Conservation (phyloP, 2,329 filamentous ascomycete genomes). For the Talaromyces sp. region DNA sequence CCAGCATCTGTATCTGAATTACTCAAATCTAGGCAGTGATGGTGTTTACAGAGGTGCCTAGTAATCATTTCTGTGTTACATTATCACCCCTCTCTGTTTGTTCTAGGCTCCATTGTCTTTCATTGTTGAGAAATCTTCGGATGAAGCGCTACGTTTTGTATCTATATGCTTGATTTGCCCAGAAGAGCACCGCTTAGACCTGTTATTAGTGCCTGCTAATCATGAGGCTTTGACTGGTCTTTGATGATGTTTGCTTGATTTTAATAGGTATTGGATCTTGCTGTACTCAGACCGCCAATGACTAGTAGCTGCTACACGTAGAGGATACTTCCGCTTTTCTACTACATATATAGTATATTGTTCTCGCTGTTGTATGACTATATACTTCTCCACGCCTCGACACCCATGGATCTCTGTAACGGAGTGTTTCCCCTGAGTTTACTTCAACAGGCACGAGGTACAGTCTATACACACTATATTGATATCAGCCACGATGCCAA, state of each 20-base stretch:
- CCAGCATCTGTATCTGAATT: not conserved
- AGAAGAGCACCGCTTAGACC: not conserved
- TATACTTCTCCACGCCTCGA: not conserved
- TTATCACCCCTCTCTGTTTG: not conserved
- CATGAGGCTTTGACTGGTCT: not conserved
- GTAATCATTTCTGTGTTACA: not conserved
- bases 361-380: not conserved
- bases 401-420: not conserved
- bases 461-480: not conserved
- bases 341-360: too few relatives aligned
- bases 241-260: not conserved
- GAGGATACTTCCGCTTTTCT: too few relatives aligned
- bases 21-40: not conserved
- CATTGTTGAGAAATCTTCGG: not conserved
- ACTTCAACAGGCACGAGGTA: not conserved
- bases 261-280: not conserved
- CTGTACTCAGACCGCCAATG: not conserved
- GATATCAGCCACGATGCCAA: too few relatives aligned
- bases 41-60: not conserved
- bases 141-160: not conserved
- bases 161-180: not conserved
- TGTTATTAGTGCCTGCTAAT: not conserved
- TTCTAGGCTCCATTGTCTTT: constrained; percentile 3
- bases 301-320: too few relatives aligned
- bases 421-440: not conserved